Evolutionary conservation across 2,329 filamentous ascomycete species (phyloP).

Genomic region (Colletotrichum orchidophilum): DNA sequence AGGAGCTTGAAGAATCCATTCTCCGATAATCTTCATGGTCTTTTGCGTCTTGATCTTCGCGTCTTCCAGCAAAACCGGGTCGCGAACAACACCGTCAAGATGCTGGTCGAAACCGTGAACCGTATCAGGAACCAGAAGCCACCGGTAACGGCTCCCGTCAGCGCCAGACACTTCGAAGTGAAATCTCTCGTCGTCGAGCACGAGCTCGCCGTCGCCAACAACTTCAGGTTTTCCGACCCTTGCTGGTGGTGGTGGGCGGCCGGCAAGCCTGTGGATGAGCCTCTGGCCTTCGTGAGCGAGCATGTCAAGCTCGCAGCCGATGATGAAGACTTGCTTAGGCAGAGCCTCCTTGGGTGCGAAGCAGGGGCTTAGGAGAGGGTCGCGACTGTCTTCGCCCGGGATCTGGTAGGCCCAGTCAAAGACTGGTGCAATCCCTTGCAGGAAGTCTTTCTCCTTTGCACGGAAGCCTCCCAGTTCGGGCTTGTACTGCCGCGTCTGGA

Average conservation of each 20-base stretch:
- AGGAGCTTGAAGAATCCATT: conserved; percentile 38
- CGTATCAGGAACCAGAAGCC: conserved; percentile 45
- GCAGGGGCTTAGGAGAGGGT: conserved; percentile 46
- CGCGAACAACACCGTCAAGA: conserved; percentile 32
- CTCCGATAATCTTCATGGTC: conserved; percentile 38
- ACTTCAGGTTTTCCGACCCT: conserved; percentile 41
- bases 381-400: conserved; percentile 40
- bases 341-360: conserved; percentile 45
- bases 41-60: conserved; percentile 39
- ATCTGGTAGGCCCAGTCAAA: conserved; percentile 47
- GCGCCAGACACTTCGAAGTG: conserved; percentile 38
- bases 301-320: conserved; percentile 50
- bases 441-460: conserved; percentile 28
- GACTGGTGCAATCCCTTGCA: conserved; percentile 34
- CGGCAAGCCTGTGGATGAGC: conserved; percentile 47
- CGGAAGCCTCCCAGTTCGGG: conserved; percentile 34
- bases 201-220: conserved; percentile 35
- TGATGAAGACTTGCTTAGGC: conserved; percentile 47
- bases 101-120: conserved; percentile 44
- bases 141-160: conserved; percentile 37
- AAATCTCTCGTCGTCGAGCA: conserved; percentile 42
- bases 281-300: conserved; percentile 51
- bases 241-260: conserved; percentile 40
- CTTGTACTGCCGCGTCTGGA: conserved; percentile 39
- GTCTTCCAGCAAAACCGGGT: conserved; percentile 37